Evolutionary conservation across 202 grass and related monocot genomes (phyloP).

Genomic region (Schoenoplectus tabernaemontani): DNA sequence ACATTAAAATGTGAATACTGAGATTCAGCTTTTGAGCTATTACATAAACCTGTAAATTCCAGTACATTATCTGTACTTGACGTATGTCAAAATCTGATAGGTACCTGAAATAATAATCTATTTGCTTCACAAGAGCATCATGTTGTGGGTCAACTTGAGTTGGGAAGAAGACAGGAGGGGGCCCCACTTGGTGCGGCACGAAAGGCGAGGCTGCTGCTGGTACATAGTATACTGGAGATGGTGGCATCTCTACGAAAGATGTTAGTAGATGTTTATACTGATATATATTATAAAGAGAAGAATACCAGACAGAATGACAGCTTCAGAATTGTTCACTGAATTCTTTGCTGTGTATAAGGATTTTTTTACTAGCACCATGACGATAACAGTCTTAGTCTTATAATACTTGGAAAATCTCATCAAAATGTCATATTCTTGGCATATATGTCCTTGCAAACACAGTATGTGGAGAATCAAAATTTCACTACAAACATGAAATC

Average conservation of each 20-base stretch:
- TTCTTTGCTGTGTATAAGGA: neutral
- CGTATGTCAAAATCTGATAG: neutral
- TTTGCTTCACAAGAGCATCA: slow-evolving; percentile 21
- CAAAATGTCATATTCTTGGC: neutral
- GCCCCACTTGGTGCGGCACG: slow-evolving; percentile 8
- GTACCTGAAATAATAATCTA: slow-evolving; percentile 29
- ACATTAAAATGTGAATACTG: neutral
- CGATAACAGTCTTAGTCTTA: neutral
- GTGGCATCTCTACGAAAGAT: slow-evolving; percentile 17
- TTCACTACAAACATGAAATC: neutral
- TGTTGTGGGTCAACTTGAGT: slow-evolving; percentile 11
- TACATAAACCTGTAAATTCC: slow-evolving; percentile 4
- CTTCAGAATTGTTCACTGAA: neutral
- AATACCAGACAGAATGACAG: neutral
- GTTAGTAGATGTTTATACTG: neutral
- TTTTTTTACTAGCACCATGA: neutral
- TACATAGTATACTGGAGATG: slow-evolving; percentile 24
- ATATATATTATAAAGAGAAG: neutral
- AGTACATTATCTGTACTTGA: neutral
- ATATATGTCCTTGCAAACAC: neutral
- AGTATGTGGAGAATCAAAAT: neutral
- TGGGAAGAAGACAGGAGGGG: neutral
- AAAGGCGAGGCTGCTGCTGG: neutral
- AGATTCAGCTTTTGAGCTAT: neutral
- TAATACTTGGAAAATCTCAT: neutral